Evolutionary conservation across 352 stramenopile species (phyloP), one percentile per base, ranked within the genome.

Genomic region (Phytopythium mirpurense): DNA sequence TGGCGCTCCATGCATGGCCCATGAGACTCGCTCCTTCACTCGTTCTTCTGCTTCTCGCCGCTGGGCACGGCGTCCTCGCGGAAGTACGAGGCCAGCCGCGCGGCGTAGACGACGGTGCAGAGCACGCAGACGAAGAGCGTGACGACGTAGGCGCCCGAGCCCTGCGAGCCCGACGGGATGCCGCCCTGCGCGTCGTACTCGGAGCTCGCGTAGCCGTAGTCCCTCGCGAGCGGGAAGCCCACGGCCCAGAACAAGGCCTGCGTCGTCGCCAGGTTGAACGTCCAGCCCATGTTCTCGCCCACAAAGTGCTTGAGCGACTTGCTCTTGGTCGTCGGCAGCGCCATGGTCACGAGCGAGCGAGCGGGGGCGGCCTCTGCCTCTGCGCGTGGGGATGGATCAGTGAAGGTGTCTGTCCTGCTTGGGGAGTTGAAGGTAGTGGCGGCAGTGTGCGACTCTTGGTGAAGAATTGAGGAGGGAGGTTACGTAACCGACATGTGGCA

Each of bases 161-260:
- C 81, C 59, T 89, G 74, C 18, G 80, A 77, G 21, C 81, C 83
- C 5, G 81, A 90, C 34, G 83, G 77, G 57, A 93, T 85, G 48
- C 68, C 83, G 55, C 83, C 83, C 48, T 84, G 82, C 21, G 60
- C 67, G 53, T 93, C 70, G 68, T 90, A 93, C 52, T 87, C 70
- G 43, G 70, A 51, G 63, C 65, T 90, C 38, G 75, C 86, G 57
- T 92, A 93, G 69, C 83, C 83, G 56, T 92, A 92, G 41, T 92
- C 69, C 43, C 86, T 66, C 29, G 59, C 78, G 46, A 88, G 64
- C 16, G 81, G 81, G 64, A 93, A 86, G 51, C 83, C 83, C 26
- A 88, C 72, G 54, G 83, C 74, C 83, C 81, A 92, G 68, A 90
- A 93, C 74, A 92, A 61, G 32, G 85, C 63, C 48, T 92, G 80